Evolutionary conservation across 2,329 filamentous ascomycete species (phyloP).

Genomic region (Mycocentrospora acerina): DNA sequence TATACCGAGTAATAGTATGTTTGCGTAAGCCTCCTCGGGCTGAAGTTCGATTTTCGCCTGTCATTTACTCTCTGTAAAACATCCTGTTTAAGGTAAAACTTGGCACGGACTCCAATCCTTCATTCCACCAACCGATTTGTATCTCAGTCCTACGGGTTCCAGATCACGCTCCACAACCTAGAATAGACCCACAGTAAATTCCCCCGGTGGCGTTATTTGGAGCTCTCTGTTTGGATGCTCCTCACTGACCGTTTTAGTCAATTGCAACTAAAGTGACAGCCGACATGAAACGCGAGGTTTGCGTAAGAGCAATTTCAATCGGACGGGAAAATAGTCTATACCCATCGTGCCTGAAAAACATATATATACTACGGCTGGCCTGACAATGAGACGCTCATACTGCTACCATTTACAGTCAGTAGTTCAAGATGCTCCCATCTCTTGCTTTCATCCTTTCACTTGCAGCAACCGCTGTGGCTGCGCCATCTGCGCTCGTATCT

Average conservation of each 20-base stretch:
- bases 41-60: constrained; percentile 13
- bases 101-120: constrained; percentile 1
- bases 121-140: constrained; percentile 9
- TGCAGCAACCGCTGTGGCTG: constrained; percentile 20
- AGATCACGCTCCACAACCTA: constrained; percentile 1
- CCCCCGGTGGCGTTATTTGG: too few relatives aligned
- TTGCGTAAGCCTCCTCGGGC: too few relatives aligned
- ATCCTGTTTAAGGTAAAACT: constrained; percentile 9
- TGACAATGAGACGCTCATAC: too few relatives aligned
- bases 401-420: constrained; percentile 3
- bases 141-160: background rate
- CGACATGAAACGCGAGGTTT: too few relatives aligned
- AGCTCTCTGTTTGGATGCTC: too few relatives aligned
- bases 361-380: too few relatives aligned
- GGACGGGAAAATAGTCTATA: too few relatives aligned
- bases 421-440: constrained; percentile 16
- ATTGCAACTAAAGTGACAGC: too few relatives aligned
- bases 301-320: too few relatives aligned
- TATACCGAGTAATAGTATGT: too few relatives aligned
- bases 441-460: constrained; percentile 24
- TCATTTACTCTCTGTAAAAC: constrained; percentile 19
- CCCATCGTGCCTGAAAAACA: too few relatives aligned
- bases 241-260: too few relatives aligned
- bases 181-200: background rate
- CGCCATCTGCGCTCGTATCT: constrained; percentile 17